These are phyloP conservation scores for Cubamyces sp. DNA, from an alignment of 768 basidiomycete species.

Conservation along the genomic window DNA sequence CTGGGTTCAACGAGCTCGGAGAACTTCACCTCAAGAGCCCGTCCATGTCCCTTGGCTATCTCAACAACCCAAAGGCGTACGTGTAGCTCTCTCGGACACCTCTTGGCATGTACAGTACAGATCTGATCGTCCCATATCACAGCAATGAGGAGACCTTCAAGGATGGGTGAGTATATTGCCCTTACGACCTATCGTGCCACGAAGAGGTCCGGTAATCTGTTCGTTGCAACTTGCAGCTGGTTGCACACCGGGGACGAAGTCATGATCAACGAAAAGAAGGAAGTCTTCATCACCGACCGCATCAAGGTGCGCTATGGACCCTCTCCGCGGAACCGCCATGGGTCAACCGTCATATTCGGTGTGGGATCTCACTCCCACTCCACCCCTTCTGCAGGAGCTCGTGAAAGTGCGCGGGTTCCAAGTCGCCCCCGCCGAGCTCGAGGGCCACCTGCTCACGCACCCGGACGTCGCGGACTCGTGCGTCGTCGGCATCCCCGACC, in stretches of 20 bases:
- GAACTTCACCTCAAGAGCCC: conserved; percentile 56
- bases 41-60: conserved; percentile 47
- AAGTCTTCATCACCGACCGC: conserved; percentile 71
- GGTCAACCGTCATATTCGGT: too few relatives aligned
- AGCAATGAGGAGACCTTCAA: conserved; percentile 70
- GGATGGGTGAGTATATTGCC: conserved; percentile 49
- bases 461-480: conserved; percentile 47
- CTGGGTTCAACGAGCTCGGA: conserved; percentile 58
- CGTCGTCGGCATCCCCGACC: conserved; percentile 63
- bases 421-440: conserved; percentile 41
- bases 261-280: conserved; percentile 57
- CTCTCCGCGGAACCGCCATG: too few relatives aligned
- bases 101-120: neutral
- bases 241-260: conserved; percentile 74
- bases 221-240: conserved; percentile 52
- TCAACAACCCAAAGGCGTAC: conserved; percentile 64
- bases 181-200: too few relatives aligned
- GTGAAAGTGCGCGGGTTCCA: conserved; percentile 61
- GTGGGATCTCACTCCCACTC: too few relatives aligned
- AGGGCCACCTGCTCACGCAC: conserved; percentile 42
- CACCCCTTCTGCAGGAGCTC: conserved; percentile 49
- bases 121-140: neutral
- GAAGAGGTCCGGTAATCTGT: too few relatives aligned
- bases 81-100: neutral
- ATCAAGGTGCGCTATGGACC: conserved; percentile 45